Evolutionary conservation across 768 basidiomycete genomes (phyloP), one percentile per base, ranked within the genome.

Genomic region (Pisolithus orientalis): DNA sequence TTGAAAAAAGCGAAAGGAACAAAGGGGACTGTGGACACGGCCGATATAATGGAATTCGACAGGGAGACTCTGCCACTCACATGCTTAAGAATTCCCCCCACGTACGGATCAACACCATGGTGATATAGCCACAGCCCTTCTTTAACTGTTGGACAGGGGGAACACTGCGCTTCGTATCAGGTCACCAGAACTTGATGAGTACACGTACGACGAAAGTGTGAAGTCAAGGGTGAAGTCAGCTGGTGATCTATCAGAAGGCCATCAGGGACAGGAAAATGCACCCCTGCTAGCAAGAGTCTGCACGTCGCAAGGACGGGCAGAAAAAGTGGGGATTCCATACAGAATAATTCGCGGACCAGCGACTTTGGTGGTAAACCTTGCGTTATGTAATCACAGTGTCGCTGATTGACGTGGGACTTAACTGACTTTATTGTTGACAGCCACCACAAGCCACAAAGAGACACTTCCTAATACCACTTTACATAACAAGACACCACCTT

Each of bases 81-180:
- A 68, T 95, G 93, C 62, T 85, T 80, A 64, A 95, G 91, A 9
- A 83, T 71, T 5, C 90, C 89, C 39, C 92, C 94, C 52, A 85
- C 79, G 59, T 96, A 97, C 29, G 94, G 94, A 64, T 94, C 82
- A 24, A 90, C 72, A n/a, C 81, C 83, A 69, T 87, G 73, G 39
- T 77, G 72, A 56, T 84, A 85, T 14, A 97, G 78, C 69, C 85
- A 92, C 5, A 95, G 76, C 16, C 94, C 94, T 69, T 97, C 95
- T 63, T 84, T 82, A 53, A 98, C 95, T 97, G 56, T 40, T 46
- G 48, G 17, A 55, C 53, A 21, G 58, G 49, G 57, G 16, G 52
- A 59, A 61, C 44, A 39, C n/a, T 8, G 44, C 25, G 34, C 5
- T 37, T 34, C 27, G 42, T 8, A 9, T 24, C 43, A 13, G 13